Conservation (phyloP, 2,329 filamentous ascomycete species). For the Boeremia exigua region DNA sequence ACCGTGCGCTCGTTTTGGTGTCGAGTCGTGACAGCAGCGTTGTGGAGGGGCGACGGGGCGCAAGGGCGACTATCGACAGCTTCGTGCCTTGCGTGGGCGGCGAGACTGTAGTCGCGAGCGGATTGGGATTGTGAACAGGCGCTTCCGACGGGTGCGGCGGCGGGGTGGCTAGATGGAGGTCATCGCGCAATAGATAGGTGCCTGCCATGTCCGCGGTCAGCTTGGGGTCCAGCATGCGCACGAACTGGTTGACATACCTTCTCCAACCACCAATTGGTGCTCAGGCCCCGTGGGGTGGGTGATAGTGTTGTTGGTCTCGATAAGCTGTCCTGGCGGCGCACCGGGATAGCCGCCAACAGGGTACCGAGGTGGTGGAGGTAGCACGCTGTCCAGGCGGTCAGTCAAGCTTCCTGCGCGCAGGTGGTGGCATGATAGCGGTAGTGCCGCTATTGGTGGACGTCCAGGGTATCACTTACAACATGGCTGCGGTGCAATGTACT, state of each 20-base stretch:
- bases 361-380: conserved; percentile 86
- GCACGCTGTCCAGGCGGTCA: conserved; percentile 57
- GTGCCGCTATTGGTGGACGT: conserved; percentile 34
- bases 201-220: conserved; percentile 59
- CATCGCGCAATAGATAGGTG: conserved; percentile 88
- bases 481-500: conserved; percentile 37
- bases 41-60: conserved; percentile 57
- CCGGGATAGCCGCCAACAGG: conserved; percentile 77
- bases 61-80: conserved; percentile 76
- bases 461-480: conserved; percentile 44
- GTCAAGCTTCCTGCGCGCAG: conserved; percentile 26
- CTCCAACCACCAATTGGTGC: conserved; percentile 89
- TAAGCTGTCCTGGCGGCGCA: conserved; percentile 74
- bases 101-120: conserved; percentile 81
- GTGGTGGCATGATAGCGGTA: conserved; percentile 20
- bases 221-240: conserved; percentile 5
- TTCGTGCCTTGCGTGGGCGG: conserved; percentile 87
- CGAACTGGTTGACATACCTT: conserved; percentile 65
- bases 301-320: conserved; percentile 93
- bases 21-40: conserved; percentile 51
- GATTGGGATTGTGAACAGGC: conserved; percentile 85
- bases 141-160: conserved; percentile 95
- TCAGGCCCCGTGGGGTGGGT: conserved; percentile 80
- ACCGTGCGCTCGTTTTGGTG: conserved; percentile 51
- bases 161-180: conserved; percentile 89